A percentile compares a stretch with the other conserved stretches of the same genome.
Evolutionary conservation across 2,329 filamentous ascomycete genomes (phyloP).

Genomic region (Colletotrichum tofieldiae): DNA sequence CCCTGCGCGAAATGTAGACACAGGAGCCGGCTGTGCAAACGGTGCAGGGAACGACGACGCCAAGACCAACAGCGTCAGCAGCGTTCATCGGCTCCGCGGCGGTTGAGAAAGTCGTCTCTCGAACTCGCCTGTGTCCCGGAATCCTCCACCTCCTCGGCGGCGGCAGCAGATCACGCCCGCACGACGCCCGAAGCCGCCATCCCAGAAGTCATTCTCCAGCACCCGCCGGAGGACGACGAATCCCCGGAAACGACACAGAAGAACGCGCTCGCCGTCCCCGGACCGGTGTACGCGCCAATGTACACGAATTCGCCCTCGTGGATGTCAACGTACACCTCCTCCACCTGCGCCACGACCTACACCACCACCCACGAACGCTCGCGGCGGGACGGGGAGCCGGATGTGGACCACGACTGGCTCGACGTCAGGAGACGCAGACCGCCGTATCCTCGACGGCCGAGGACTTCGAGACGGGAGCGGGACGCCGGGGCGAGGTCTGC

Average conservation of each 20-base stretch:
- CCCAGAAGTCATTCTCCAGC: conserved; percentile 17
- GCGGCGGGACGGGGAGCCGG: neutral
- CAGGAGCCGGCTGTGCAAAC: neutral
- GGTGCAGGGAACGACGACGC: conserved; percentile 2
- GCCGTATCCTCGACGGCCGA: conserved; percentile 11
- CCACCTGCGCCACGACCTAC: conserved; percentile 30
- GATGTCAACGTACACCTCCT: conserved; percentile 38
- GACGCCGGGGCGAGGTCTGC: neutral
- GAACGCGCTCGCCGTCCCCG: neutral
- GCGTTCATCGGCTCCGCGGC: neutral
- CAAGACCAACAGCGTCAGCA: neutral
- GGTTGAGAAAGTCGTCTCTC: neutral
- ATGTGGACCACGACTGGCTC: neutral
- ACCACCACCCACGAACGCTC: conserved; percentile 19
- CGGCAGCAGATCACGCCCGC: neutral
- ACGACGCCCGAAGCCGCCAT: neutral
- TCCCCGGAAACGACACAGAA: neutral
- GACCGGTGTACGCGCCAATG: conserved; percentile 15
- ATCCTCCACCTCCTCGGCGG: neutral
- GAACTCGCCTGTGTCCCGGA: conserved; percentile 6
- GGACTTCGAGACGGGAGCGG: neutral
- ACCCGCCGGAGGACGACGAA: neutral
- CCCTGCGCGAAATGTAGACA: conserved; percentile 16
- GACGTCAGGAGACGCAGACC: conserved; percentile 13
- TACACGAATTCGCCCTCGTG: conserved; percentile 33